Conservation (phyloP, 345 rosid species). For the Brassica cretica region DNA sequence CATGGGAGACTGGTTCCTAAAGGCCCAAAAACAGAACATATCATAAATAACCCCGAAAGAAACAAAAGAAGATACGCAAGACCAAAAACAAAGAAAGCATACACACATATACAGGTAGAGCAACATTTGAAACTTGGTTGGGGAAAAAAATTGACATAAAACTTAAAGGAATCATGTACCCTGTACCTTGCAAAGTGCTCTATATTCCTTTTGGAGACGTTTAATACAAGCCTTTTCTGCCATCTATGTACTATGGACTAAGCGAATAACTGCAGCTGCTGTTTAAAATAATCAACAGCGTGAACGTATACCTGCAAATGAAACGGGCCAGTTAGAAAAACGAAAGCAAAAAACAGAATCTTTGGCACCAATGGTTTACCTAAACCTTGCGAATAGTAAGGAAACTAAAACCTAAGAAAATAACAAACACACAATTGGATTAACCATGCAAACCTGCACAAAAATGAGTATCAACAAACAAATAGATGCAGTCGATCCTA, state of each 20-base stretch:
- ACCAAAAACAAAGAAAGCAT: not conserved
- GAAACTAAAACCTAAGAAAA: not conserved
- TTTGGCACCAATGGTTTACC: not conserved
- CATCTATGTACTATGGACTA: conserved; percentile 43
- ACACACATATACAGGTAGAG: conserved; percentile 9
- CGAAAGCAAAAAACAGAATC: not conserved
- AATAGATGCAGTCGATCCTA: too few relatives aligned
- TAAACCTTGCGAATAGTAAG: conserved; percentile 3
- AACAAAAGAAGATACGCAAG: conserved; percentile 15
- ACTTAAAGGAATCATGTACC: too few relatives aligned
- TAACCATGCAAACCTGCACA: not conserved
- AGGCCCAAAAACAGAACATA: conserved; percentile 25
- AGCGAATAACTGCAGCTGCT: conserved; percentile 1
- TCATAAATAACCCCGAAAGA: conserved; percentile 5
- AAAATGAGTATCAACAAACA: too few relatives aligned
- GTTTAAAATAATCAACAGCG: conserved; percentile 1
- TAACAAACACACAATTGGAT: not conserved
- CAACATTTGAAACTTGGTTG: not conserved
- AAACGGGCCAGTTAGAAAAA: not conserved
- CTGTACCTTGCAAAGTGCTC: conserved; percentile 86
- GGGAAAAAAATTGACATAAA: not conserved
- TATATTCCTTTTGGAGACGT: conserved; percentile 96
- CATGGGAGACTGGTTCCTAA: conserved; percentile 93
- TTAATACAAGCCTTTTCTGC: conserved; percentile 88
- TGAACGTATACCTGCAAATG: not conserved